These are phyloP conservation scores for Eremochloa ophiuroides DNA, from an alignment of 176 grass and related monocot species.

Conservation along the genomic window DNA sequence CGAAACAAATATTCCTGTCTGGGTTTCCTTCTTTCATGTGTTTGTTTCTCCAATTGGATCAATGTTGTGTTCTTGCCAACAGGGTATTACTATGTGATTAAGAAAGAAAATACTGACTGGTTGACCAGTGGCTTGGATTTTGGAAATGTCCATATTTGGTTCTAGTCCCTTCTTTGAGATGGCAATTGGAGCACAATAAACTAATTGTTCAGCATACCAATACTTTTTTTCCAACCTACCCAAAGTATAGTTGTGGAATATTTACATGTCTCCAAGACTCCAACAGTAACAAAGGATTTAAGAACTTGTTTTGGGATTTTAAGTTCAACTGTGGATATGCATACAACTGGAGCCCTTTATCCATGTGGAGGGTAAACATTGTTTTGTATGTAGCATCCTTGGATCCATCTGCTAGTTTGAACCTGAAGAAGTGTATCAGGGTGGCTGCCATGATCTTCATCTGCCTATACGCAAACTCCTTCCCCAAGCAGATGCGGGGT, in stretches of 20 bases:
- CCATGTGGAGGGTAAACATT: conserved; percentile 57
- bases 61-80: not conserved
- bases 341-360: conserved; percentile 43
- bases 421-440: conserved; percentile 59
- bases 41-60: conserved; percentile 3
- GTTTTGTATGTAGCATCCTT: conserved; percentile 41
- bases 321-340: conserved; percentile 24
- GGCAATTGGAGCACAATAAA: not conserved
- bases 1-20: conserved; percentile 11
- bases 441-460: conserved; percentile 63
- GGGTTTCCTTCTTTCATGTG: not conserved
- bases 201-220: not conserved
- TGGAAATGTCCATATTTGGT: not conserved
- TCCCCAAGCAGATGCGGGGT: conserved; percentile 60
- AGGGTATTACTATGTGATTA: not conserved
- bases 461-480: conserved; percentile 76
- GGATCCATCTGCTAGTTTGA: conserved; percentile 54
- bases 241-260: not conserved
- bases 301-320: conserved; percentile 8
- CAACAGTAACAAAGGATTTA: not conserved
- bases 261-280: conserved; percentile 7
- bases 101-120: not conserved
- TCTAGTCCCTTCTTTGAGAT: not conserved
- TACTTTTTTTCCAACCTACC: not conserved
- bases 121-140: not conserved